Evolutionary conservation across 2,329 filamentous ascomycete genomes (phyloP), one percentile per base, ranked within the genome.

Genomic region (Sarocladium brachiariae): DNA sequence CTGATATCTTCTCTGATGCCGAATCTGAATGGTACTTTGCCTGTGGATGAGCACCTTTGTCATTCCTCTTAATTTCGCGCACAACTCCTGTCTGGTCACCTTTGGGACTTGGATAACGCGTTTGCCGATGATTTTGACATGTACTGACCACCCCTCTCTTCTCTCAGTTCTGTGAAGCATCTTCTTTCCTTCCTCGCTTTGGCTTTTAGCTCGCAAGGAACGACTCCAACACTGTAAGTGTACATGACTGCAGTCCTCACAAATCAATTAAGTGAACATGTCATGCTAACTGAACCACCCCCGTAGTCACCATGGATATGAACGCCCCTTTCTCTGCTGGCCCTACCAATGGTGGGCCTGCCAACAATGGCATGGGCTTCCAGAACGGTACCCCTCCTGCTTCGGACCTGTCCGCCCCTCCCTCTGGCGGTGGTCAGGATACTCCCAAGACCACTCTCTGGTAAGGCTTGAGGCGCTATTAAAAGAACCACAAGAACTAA

Each of bases 381-480:
- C 55, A 62, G 23, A 70, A 70, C 61, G 67, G 67, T 54, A 70
- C 67, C 19, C 67, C 67, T 49, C 66, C 67, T 49, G 66, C 65
- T 33, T 59, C 61, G 49, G 67, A 70, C 47, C 66, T 69, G 65
- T 62, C 61, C 23, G 60, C 60, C 37, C 62, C 63, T 34, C 61
- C 66, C 37, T 56, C 64, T 35, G 65, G 62, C 39, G 54, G 60
- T 55, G 66, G 63, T 38, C 67, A 63, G 47, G 77, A 81, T 53
- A 65, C 74, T 47, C 71, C 76, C 52, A 81, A 81, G 69, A 81
- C 69, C n/a, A 73, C 78, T 43, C 72, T 81, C 2, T 81, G 78
- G 77, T 80, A 68, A 56, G 71, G 27, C 33, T n/a, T n/a, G n/a
- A n/a, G n/a, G n/a, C n/a, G n/a, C n/a, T n/a, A n/a, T n/a, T n/a